A percentile compares a stretch with the other conserved stretches of the same genome.
Conservation (phyloP, 345 rosid genomes). For the Syzygium grande region DNA sequence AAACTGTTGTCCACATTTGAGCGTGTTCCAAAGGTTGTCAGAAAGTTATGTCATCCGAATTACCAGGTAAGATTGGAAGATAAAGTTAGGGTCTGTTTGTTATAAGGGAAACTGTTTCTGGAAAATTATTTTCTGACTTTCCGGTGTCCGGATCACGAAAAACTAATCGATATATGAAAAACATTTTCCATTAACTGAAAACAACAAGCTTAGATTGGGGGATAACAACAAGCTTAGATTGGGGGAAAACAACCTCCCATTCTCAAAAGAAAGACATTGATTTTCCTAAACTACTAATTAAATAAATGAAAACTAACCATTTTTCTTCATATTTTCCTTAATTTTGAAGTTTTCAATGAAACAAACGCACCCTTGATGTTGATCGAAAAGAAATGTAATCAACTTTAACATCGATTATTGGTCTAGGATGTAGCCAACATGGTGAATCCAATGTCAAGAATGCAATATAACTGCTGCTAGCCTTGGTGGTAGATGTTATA, state of each 20-base stretch:
- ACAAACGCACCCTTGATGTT: neutral
- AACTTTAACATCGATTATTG: neutral
- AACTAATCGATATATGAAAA: neutral
- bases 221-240: neutral
- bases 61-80: neutral
- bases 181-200: neutral
- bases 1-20: neutral
- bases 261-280: neutral
- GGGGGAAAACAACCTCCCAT: neutral
- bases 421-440: neutral
- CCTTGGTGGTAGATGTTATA: neutral
- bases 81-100: neutral
- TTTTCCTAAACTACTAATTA: neutral
- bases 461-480: neutral
- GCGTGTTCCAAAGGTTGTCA: neutral
- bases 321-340: neutral
- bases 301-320: neutral
- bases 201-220: neutral
- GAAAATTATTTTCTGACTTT: neutral
- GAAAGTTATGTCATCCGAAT: neutral
- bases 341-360: neutral
- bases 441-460: neutral
- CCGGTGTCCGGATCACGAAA: fast-evolving
- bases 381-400: no score
- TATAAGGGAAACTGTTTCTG: neutral